Evolutionary conservation across 371 early-diverging fungal genomes (phyloP), one percentile per base, ranked within the genome.

Genomic region (Neoconidiobolus thromboides): DNA sequence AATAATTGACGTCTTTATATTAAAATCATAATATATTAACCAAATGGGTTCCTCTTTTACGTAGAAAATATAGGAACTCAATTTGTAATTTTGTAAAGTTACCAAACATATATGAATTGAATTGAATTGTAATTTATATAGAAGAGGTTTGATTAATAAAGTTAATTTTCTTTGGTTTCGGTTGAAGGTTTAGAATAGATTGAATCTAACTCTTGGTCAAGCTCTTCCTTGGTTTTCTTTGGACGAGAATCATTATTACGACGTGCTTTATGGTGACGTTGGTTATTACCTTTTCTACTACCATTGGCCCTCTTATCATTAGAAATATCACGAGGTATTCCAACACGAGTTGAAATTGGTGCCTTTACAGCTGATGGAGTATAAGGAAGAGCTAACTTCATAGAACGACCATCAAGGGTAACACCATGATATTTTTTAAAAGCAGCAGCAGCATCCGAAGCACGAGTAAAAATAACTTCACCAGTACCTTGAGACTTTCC

Each of bases 401-500:
- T 86, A n/a, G 82, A 75, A 51, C 74, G 73, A 68, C 80, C 77
- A 70, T 87, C 87, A 12, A 86, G 75, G 1, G 77, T 72, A 44
- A 85, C 77, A 58, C 73, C 73, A 66, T 86, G 72, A 71, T 82
- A 86, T 59, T 79, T 79, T 51, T 71, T 68, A 59, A 79, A 67
- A 5, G 87, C 85, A 36, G 58, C 48, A 3, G 65, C 61, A 1
- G 86, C 81, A 61, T 88, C 82, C 41, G 65, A 69, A 7, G 69
- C 57, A 51, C 75, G 71, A 48, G 51, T 61, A 67, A 85, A 89
- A 58, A 78, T 64, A 41, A 88, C 78, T 42, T 77, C 72, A 56
- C 80, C 89, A 3, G 77, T 74, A 43, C 89, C 89, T 60, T 73
- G 76, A 15, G 86, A 86, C 62, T 71, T 73, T 62, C 87, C 89